These are phyloP conservation scores for Sesbania bispinosa DNA, from an alignment of 306 rosid genomes.

Conservation along the genomic window DNA sequence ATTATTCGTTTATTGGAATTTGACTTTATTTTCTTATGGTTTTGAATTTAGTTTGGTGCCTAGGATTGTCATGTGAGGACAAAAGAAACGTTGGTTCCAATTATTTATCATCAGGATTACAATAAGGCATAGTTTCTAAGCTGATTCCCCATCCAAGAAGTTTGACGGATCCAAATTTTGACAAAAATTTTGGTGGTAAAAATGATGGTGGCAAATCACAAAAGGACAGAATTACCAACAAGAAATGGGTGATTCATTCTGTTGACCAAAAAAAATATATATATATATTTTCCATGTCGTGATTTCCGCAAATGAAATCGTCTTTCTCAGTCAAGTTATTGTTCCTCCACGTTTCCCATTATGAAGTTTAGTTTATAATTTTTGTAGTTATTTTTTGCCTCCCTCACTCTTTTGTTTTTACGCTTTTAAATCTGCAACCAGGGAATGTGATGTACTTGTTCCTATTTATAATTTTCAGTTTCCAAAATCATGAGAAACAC, in stretches of 20 bases:
- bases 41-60: not conserved
- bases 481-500: no score
- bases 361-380: not conserved
- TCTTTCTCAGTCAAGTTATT: not conserved
- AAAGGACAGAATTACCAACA: slow-evolving; percentile 1
- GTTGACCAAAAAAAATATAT: no score
- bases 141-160: not conserved
- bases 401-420: not conserved
- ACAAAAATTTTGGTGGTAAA: slow-evolving; percentile 22
- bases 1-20: not conserved
- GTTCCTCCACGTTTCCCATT: not conserved
- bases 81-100: slow-evolving; percentile 22
- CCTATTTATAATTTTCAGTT: no score
- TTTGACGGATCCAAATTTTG: not conserved
- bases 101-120: not conserved
- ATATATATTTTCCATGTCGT: not conserved
- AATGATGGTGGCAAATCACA: slow-evolving; percentile 6
- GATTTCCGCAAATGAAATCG: not conserved
- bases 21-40: not conserved
- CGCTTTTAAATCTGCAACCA: no score
- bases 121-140: not conserved
- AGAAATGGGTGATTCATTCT: not conserved
- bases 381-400: not conserved
- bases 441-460: no score
- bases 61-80: not conserved